Base-by-base conservation (phyloP, 768 basidiomycete genomes). In the Dioszegia aurantiaca region DNA sequence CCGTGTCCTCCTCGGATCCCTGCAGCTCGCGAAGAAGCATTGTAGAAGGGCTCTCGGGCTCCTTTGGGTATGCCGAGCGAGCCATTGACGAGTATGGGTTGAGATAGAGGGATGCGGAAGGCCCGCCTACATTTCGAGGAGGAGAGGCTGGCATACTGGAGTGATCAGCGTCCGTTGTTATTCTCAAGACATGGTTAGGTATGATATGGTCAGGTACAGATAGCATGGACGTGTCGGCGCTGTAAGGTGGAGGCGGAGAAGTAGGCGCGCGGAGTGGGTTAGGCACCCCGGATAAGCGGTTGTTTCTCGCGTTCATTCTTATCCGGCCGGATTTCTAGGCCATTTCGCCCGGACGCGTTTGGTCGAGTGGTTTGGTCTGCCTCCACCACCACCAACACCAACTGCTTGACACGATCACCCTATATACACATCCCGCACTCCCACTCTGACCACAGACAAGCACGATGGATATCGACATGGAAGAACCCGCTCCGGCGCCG, bases 21-120 rank as follows among this genome's bases (percentile, higher is more conserved):
- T 66, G 64, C 21, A 73, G 64, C 48, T 73, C 72, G 11, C 67
- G 43, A 0, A 73, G 55, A 14, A 73, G 61, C 54, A 69, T 59
- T 21, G 72, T 62, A 4, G 72, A 70, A 1, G 72, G 72, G 41
- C 59, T 62, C 37, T 70, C 72, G 5, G 69, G 69, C 46, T 69
- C 63, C 28, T 40, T 42, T 27, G 52, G 40, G 27, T 47, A 42
- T 37, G 67, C 44, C 0, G 70, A 69, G 3, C 63, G 60, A n/a
- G 59, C 16, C 44, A 67, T 59, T 4, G 68, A 65, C 2, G 65
- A 51, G 51, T 67, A 72, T 28, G 70, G 68, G 42, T 72, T 68
- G 48, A 66, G 60, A 2, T 62, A 31, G 49, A 60, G 54, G 26
- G 66, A 53, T 8, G 66, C 53, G 26, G 67, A 61, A 37, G 56